These are phyloP conservation scores for Talaromyces adpressus DNA, from an alignment of 495 filamentous ascomycete genomes.

Conservation along the genomic window DNA sequence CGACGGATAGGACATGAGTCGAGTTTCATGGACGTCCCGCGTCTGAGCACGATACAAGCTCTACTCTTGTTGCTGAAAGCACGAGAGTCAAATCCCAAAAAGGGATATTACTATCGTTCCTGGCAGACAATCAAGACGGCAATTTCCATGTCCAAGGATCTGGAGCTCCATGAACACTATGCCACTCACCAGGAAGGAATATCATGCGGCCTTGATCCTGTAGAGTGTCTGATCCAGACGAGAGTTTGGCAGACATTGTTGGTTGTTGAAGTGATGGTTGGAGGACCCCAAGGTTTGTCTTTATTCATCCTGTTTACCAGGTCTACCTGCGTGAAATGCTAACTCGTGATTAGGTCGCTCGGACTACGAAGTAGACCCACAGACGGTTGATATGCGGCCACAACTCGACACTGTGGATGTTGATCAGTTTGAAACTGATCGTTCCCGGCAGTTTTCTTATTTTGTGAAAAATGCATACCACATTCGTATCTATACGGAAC, in stretches of 20 bases:
- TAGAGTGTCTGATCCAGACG: constrained; percentile 77
- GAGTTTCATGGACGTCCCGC: constrained; percentile 91
- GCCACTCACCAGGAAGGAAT: constrained; percentile 65
- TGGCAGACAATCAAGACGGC: constrained; percentile 96
- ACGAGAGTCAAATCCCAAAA: constrained; percentile 80
- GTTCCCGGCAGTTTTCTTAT: constrained; percentile 76
- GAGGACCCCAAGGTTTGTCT: constrained; percentile 76
- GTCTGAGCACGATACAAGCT: constrained; percentile 90
- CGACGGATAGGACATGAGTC: constrained; percentile 72
- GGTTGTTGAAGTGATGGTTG: constrained; percentile 86
- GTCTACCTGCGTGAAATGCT: not conserved
- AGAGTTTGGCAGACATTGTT: constrained; percentile 90
- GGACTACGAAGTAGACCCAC: constrained; percentile 67
- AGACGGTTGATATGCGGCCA: constrained; percentile 71
- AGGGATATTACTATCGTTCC: constrained; percentile 94
- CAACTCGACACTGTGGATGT: constrained; percentile 55
- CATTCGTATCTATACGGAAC: constrained; percentile 66
- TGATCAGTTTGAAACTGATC: constrained; percentile 69
- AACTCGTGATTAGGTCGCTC: constrained; percentile 54
- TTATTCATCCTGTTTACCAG: not conserved
- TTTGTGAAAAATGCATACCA: constrained; percentile 71
- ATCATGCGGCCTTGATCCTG: constrained; percentile 56
- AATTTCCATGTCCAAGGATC: constrained; percentile 86
- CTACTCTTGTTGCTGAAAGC: constrained; percentile 86
- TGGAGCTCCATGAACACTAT: constrained; percentile 85